Evolutionary conservation across 2,329 filamentous ascomycete genomes (phyloP).

Genomic region (Trichoderma simmonsii): DNA sequence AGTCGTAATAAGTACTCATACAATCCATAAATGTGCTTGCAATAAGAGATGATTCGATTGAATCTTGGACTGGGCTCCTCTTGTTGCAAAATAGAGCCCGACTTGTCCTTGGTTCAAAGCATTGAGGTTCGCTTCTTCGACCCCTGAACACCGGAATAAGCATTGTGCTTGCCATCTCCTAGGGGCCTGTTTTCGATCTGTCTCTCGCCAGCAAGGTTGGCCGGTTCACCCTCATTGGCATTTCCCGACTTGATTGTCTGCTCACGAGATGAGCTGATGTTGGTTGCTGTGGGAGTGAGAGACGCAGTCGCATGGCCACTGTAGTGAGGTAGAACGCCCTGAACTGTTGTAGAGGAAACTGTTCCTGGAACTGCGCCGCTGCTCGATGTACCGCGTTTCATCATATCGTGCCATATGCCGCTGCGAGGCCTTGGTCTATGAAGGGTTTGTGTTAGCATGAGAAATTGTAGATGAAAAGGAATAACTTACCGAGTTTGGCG

Average conservation of each 20-base stretch:
- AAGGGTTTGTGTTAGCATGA: conserved; percentile 17
- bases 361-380: conserved; percentile 45
- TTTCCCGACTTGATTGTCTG: conserved; percentile 29
- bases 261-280: conserved; percentile 33
- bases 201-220: conserved; percentile 32
- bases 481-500: conserved; percentile 31
- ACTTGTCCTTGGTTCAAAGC: not conserved
- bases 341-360: conserved; percentile 52
- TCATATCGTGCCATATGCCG: conserved; percentile 49
- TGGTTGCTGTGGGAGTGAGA: conserved; percentile 43
- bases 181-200: conserved; percentile 46
- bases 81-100: not conserved
- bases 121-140: not conserved
- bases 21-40: conserved; percentile 33
- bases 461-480: not conserved
- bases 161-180: not conserved
- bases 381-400: conserved; percentile 52
- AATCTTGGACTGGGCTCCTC: conserved; percentile 18
- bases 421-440: conserved; percentile 40
- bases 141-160: conserved; percentile 19
- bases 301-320: conserved; percentile 51
- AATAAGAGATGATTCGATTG: conserved; percentile 32
- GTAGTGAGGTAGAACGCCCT: conserved; percentile 53
- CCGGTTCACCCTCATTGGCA: conserved; percentile 22
- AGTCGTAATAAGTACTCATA: conserved; percentile 27